Evolutionary conservation across 345 rosid species (phyloP).

Genomic region (Hevea brasiliensis): DNA sequence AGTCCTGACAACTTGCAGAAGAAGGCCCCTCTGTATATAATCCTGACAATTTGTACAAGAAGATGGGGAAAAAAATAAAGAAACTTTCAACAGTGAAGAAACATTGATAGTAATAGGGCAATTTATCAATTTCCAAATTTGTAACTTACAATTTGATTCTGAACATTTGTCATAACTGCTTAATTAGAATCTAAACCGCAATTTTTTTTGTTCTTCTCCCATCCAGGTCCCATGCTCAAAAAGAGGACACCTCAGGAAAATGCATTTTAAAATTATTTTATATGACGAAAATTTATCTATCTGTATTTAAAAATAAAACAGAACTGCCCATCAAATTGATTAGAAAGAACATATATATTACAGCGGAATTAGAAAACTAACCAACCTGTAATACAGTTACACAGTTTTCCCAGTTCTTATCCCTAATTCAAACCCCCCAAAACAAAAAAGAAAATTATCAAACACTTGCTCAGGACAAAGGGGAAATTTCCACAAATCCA

Average conservation of each 20-base stretch:
- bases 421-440: slow-evolving; percentile 1
- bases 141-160: too few relatives aligned
- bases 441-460: neutral
- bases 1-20: neutral
- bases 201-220: too few relatives aligned
- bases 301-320: neutral
- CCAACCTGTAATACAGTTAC: slow-evolving; percentile 2
- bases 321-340: neutral
- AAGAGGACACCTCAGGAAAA: neutral
- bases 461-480: neutral
- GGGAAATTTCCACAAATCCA: neutral
- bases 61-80: neutral
- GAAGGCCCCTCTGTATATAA: neutral
- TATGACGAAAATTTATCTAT: too few relatives aligned
- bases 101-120: too few relatives aligned
- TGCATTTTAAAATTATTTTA: neutral
- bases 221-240: too few relatives aligned
- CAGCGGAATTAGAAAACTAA: slow-evolving; percentile 1
- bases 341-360: neutral
- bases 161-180: too few relatives aligned
- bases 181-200: too few relatives aligned
- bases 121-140: too few relatives aligned
- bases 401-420: slow-evolving; percentile 7
- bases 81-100: neutral
- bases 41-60: neutral